These are phyloP conservation scores for Pinus albicaulis DNA, from an alignment of 75 land plant species.

Conservation along the genomic window DNA sequence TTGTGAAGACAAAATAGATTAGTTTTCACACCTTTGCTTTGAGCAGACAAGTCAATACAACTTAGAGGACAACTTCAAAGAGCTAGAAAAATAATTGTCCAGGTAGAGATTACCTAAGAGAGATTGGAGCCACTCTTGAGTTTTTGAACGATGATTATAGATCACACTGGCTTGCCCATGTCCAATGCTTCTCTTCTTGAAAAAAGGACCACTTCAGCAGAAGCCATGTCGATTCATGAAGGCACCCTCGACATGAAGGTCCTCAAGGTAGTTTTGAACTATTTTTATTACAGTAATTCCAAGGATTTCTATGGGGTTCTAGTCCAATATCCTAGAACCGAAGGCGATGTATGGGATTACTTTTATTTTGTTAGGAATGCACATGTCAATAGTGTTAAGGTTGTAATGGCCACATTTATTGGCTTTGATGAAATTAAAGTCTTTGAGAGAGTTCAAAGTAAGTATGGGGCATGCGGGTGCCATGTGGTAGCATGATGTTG, in stretches of 20 bases:
- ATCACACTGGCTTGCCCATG: not conserved
- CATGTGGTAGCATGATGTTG: too few relatives aligned
- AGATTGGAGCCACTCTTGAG: slow-evolving; percentile 87
- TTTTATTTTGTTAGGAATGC: slow-evolving; percentile 69
- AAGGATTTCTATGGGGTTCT: slow-evolving; percentile 94
- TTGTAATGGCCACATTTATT: slow-evolving; percentile 92
- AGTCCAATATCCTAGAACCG: slow-evolving; percentile 95
- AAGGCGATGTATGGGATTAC: slow-evolving; percentile 84
- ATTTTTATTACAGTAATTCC: slow-evolving; percentile 59
- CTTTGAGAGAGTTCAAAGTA: slow-evolving; percentile 91
- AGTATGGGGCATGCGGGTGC: slow-evolving; percentile 43
- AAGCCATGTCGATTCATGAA: slow-evolving; percentile 95
- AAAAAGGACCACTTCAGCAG: slow-evolving; percentile 97
- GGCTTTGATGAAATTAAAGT: slow-evolving; percentile 79
- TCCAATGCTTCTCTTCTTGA: slow-evolving; percentile 33
- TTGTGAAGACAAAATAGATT: too few relatives aligned
- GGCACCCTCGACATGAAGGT: slow-evolving; percentile 82
- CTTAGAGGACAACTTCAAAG: too few relatives aligned
- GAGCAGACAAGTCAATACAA: too few relatives aligned
- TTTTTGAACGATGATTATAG: slow-evolving; percentile 84
- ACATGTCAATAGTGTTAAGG: slow-evolving; percentile 91
- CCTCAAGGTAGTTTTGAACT: slow-evolving; percentile 46
- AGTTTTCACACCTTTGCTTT: too few relatives aligned
- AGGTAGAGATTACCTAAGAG: slow-evolving; percentile 96
- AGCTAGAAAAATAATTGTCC: slow-evolving; percentile 13